These are phyloP conservation scores for Santalum album DNA, from an alignment of 164 flowering plant genomes.

Conservation along the genomic window DNA sequence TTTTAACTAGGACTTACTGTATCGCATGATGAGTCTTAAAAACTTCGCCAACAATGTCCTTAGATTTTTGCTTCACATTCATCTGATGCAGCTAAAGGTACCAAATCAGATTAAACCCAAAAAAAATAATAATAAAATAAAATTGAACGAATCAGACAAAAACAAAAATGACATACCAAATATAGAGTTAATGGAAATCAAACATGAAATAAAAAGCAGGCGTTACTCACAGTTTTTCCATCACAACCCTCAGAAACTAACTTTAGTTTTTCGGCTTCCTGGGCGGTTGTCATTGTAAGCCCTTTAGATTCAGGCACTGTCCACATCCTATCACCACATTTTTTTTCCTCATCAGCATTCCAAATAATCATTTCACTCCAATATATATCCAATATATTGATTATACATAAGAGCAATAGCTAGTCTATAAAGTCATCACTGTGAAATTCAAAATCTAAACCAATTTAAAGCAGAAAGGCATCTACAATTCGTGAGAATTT, in stretches of 20 bases:
- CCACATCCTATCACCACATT: slow-evolving; percentile 32
- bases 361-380: neutral
- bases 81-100: slow-evolving; percentile 21
- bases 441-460: neutral
- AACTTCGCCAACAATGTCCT: slow-evolving; percentile 34
- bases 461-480: neutral
- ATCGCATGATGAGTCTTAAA: slow-evolving; percentile 37
- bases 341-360: neutral
- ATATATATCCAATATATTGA: neutral
- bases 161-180: neutral
- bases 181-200: too few relatives aligned
- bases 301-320: slow-evolving; percentile 36
- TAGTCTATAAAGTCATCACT: too few relatives aligned
- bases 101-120: slow-evolving; percentile 6
- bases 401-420: neutral
- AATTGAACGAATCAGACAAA: neutral
- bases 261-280: slow-evolving; percentile 40
- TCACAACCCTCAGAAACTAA: slow-evolving; percentile 52
- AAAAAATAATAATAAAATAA: neutral
- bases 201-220: neutral
- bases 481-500: too few relatives aligned
- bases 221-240: slow-evolving; percentile 28
- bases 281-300: slow-evolving; percentile 22
- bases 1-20: slow-evolving; percentile 27
- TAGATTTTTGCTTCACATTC: slow-evolving; percentile 29